Base-by-base conservation (phyloP, 202 grass and related monocot genomes). In the Panicum virgatum region DNA sequence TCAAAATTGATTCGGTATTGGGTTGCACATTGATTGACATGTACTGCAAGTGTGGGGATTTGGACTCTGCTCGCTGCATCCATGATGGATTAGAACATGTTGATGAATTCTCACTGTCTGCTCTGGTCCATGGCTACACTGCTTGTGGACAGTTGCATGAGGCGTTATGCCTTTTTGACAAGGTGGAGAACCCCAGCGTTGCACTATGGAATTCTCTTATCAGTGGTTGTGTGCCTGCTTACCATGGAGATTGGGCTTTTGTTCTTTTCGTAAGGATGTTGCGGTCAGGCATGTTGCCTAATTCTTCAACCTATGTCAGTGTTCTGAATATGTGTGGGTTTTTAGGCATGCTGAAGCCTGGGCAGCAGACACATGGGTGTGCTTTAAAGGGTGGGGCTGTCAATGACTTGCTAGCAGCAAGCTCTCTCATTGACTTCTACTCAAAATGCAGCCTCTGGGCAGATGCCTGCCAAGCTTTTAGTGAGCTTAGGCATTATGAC, bases 371-470 rank as follows among this genome's bases (percentile, higher is more conserved):
- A 0, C 92, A 91, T 79, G 86, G 81, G 20, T 66, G 34, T 83
- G 78, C 80, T 76, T 77, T 86, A 15, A 94, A 89, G 78, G 50
- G 62, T 75, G 92, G 89, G 25, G 22, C 72, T 80, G 16, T 87
- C 56, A 84, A 62, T 72, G 83, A 83, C 69, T 54, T 91, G 36
- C 68, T 91, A 40, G 86, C 83, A 62, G 78, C 86, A 85, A 94
- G 89, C 32, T 81, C 92, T 73, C 92, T 94, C 20, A 89, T 94
- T 50, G 77, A 94, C 53, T 91, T 82, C 66, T 94, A 94, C 78
- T 94, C 92, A 62, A 94, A 94, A 65, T 89, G 83, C 80, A 78
- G 81, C 68, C 82, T 50, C 16, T 94, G 89, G 92, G 89, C 84
- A 56, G 89, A 94, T 89, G 92, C 92, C 36, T 94, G 89, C 69